These are phyloP conservation scores for Adansonia gregorii DNA, from an alignment of 441 rosid genomes.

Conservation along the genomic window DNA sequence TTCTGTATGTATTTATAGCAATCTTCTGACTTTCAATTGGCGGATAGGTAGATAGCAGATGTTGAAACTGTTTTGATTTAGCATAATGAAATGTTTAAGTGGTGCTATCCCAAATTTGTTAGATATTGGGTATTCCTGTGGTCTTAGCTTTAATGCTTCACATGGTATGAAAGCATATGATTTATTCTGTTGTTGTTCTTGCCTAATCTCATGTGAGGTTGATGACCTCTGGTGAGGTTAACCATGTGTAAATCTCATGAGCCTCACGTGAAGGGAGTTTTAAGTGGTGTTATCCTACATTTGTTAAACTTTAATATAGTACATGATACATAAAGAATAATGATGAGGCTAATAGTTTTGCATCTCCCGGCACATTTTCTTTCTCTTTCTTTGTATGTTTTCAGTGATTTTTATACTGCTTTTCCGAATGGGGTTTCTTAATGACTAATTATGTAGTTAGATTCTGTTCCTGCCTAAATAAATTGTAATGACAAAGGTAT, in stretches of 20 bases:
- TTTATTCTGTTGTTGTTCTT: too few relatives aligned
- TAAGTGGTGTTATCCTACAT: too few relatives aligned
- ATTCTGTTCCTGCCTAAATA: not conserved
- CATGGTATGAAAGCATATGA: too few relatives aligned
- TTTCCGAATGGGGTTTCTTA: not conserved
- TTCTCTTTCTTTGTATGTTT: constrained; percentile 5
- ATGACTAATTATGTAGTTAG: constrained; percentile 6
- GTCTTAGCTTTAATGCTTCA: too few relatives aligned
- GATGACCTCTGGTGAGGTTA: too few relatives aligned
- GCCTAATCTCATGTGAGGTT: too few relatives aligned
- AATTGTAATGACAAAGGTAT: not conserved
- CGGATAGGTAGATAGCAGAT: not conserved
- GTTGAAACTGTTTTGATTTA: not conserved
- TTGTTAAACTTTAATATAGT: too few relatives aligned
- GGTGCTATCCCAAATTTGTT: too few relatives aligned
- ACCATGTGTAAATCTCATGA: too few relatives aligned
- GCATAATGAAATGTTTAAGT: not conserved
- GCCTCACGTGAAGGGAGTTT: too few relatives aligned
- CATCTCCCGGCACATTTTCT: not conserved
- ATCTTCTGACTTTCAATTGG: not conserved
- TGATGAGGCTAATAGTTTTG: constrained; percentile 3
- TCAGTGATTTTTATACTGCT: constrained; percentile 5
- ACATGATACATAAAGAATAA: not conserved
- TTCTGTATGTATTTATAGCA: not conserved
- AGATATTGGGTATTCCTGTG: too few relatives aligned